Percentiles rank a stretch among this genome's conserved stretches.
Conservation (phyloP, 2,329 filamentous ascomycete species). For the Meredithiella fracta region DNA sequence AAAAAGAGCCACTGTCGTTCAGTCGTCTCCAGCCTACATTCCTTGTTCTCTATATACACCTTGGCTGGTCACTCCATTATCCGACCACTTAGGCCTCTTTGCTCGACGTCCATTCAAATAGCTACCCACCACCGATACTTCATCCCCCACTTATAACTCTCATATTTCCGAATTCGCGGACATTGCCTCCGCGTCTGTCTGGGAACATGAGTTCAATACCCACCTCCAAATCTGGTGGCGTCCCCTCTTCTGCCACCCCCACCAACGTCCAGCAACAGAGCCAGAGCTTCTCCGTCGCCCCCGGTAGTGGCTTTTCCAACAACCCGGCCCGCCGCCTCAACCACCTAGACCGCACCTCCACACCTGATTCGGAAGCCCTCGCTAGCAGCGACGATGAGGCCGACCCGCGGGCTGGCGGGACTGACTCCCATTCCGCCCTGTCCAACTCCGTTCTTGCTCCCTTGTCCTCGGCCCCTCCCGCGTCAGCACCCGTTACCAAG, state of each 20-base stretch:
- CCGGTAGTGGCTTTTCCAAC: slow-evolving; percentile 30
- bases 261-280: background rate
- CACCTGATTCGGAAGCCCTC: slow-evolving; percentile 83
- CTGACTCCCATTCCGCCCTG: background rate
- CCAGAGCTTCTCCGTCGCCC: slow-evolving; percentile 7
- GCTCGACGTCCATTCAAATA: background rate
- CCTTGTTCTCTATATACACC: background rate
- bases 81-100: background rate
- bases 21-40: background rate
- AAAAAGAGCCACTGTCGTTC: no score
- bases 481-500: slow-evolving; percentile 34
- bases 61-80: background rate
- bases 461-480: slow-evolving; percentile 28
- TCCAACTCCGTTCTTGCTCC: background rate
- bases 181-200: background rate
- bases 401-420: slow-evolving; percentile 27
- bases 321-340: slow-evolving; percentile 54
- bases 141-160: background rate
- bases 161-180: slow-evolving; percentile 1
- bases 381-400: slow-evolving; percentile 88
- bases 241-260: slow-evolving; percentile 5
- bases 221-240: slow-evolving; percentile 6
- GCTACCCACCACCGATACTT: background rate
- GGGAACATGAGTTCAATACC: slow-evolving; percentile 11
- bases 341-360: slow-evolving; percentile 59